phyloP scores from a whole-genome alignment of 176 grass and related monocot genomes.

The Zea mays region DNA sequence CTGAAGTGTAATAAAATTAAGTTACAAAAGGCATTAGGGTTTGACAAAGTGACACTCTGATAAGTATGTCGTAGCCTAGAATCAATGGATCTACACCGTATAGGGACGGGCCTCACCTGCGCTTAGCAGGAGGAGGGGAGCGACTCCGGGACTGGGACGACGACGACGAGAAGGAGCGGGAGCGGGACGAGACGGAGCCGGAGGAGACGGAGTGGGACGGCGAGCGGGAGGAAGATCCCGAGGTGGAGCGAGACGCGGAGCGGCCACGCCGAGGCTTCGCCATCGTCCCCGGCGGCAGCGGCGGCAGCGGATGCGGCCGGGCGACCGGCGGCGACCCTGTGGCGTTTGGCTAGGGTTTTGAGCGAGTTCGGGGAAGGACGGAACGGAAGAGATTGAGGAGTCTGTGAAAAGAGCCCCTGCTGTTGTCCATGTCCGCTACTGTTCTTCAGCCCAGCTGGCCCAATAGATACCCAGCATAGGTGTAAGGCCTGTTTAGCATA shows the following conservation, averaged over 20 bases:
- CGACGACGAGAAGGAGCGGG: constrained; percentile 58
- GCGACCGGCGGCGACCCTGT: not conserved
- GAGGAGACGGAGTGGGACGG: constrained; percentile 58
- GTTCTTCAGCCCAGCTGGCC: not conserved
- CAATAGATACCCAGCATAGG: not conserved
- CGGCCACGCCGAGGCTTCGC: constrained; percentile 75
- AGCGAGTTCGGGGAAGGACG: not conserved
- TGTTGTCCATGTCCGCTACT: not conserved
- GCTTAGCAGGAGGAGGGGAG: constrained; percentile 67
- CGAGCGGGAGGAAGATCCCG: constrained; percentile 69
- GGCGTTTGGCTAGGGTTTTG: constrained; percentile 55
- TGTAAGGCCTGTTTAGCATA: not conserved
- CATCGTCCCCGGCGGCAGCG: constrained; percentile 56
- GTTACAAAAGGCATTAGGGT: not conserved
- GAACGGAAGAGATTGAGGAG: not conserved
- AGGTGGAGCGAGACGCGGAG: constrained; percentile 64
- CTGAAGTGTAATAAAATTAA: not conserved
- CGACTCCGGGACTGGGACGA: constrained; percentile 80
- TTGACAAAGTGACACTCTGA: not conserved
- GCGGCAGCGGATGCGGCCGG: constrained; percentile 17
- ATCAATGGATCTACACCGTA: not conserved
- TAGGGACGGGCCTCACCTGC: constrained; percentile 40
- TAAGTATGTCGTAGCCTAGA: not conserved
- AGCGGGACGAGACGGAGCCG: constrained; percentile 53
- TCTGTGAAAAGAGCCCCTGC: not conserved